Evolutionary conservation across 1,139 yeast genomes (phyloP), one percentile per base, ranked within the genome.

Genomic region (Nakaseomyces kungkrabaensis): DNA sequence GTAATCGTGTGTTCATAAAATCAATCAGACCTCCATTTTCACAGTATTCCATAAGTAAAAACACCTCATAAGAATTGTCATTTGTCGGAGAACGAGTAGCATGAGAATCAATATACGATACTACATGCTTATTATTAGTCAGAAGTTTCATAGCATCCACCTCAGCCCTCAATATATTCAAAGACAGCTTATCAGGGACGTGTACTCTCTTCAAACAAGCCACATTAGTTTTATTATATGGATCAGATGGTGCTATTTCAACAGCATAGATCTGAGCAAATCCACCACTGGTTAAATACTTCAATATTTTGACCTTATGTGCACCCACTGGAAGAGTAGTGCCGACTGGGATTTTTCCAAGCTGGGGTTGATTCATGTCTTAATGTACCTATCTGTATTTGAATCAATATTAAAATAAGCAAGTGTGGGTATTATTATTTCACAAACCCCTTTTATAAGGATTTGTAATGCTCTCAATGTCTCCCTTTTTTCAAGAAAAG

Each of bases 1-100:
- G 79, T 54, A 85, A 70, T 54, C 83, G 74, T 9, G 78, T 71
- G 62, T 85, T 85, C 89, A 85, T 82, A 56, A 73, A 84, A 63
- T 84, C 90, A 51, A 85, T 72, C 51, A 85, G 68, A 2, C 88
- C 82, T 50, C 81, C 80, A 54, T 80, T 77, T 3, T 88, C 81
- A 57, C 94, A 85, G 56, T 79, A 75, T 62, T 85, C 94, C 94
- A 85, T 85, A 51, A 85, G 68, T 34, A 85, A 77, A 51, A 84
- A 71, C 7, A 85, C 95, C 59, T 85, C 90, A 59, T 84, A 85
- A 2, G 80, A 73, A 1, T 71, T 70, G n/a, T 71, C 67, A 10
- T 60, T 63, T 3, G 59, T 47, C 2, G 76, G 74, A 52, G 80
- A 68, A 51, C 85, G 71, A 49, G 83, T 81, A 3, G 94, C 94